These are phyloP conservation scores for Musa schizocarpa DNA, from an alignment of 176 grass and related monocot species.

Conservation along the genomic window DNA sequence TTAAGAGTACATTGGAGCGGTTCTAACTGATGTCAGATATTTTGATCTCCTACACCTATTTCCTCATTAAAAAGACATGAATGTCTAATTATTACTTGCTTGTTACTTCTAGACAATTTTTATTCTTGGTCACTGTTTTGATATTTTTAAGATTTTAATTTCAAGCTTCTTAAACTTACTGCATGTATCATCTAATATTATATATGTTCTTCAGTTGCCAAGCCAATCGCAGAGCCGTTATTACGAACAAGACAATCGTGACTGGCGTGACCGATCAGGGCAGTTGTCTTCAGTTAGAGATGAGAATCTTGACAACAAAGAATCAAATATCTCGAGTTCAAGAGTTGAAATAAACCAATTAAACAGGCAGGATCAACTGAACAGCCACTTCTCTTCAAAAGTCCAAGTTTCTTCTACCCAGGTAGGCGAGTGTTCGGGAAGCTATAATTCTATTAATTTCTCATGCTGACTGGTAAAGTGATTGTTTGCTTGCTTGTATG, in stretches of 20 bases:
- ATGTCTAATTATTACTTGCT: too few relatives aligned
- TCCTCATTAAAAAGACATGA: neutral
- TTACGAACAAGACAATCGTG: conserved; percentile 66
- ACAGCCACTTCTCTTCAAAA: conserved; percentile 37
- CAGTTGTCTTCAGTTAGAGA: conserved; percentile 31
- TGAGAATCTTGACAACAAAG: conserved; percentile 67
- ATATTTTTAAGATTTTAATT: neutral
- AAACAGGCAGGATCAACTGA: conserved; percentile 52
- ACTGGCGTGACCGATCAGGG: conserved; percentile 62
- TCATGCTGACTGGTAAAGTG: neutral
- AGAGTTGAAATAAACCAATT: conserved; percentile 25
- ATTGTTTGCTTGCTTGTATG: neutral
- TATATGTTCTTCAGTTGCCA: conserved; percentile 35
- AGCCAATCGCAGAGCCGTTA: conserved; percentile 41
- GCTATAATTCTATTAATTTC: neutral
- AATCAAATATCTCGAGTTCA: conserved; percentile 36
- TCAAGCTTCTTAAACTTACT: neutral
- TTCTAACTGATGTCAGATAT: neutral
- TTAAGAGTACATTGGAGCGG: neutral
- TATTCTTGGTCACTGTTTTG: neutral
- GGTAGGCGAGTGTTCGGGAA: neutral
- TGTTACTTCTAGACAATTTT: too few relatives aligned
- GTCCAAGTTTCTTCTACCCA: conserved; percentile 26
- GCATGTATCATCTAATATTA: neutral
- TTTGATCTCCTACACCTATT: neutral